Evolutionary conservation across 1,284 basidiomycete species (phyloP).

Genomic region (Trichosporon ovoides): DNA sequence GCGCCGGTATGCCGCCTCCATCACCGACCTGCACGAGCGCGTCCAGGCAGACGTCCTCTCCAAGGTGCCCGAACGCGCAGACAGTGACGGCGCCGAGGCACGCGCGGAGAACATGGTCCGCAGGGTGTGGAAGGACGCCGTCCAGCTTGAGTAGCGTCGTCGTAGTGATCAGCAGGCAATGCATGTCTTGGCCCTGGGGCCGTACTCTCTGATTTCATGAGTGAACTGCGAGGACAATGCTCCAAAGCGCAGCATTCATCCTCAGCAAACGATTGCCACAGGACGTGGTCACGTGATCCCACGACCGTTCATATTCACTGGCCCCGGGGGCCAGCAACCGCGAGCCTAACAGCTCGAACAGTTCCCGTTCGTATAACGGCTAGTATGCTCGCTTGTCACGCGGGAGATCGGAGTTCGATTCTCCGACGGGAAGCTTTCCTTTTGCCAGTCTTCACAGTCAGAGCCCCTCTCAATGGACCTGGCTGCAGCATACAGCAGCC

Average conservation of each 20-base stretch:
- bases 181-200: too few species aligned
- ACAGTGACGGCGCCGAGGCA: constrained; percentile 20
- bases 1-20: constrained; percentile 30
- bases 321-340: too few species aligned
- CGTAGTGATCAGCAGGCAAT: not conserved
- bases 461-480: too few species aligned
- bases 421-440: constrained; percentile 27
- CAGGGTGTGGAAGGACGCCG: constrained; percentile 26
- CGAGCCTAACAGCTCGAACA: not conserved
- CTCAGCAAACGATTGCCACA: too few species aligned
- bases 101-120: constrained; percentile 34
- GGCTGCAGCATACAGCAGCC: too few species aligned
- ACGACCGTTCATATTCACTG: too few species aligned
- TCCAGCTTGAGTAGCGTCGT: constrained; percentile 14
- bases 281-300: too few species aligned
- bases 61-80: constrained; percentile 3
- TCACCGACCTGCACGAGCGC: constrained; percentile 27
- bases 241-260: too few species aligned
- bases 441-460: not conserved
- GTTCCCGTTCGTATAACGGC: constrained; percentile 35
- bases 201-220: too few species aligned
- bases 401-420: constrained; percentile 31
- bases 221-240: too few species aligned
- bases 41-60: constrained; percentile 27
- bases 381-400: constrained; percentile 39